These are phyloP conservation scores for Collariella sp. DNA, from an alignment of 495 filamentous ascomycete genomes.

Conservation along the genomic window DNA sequence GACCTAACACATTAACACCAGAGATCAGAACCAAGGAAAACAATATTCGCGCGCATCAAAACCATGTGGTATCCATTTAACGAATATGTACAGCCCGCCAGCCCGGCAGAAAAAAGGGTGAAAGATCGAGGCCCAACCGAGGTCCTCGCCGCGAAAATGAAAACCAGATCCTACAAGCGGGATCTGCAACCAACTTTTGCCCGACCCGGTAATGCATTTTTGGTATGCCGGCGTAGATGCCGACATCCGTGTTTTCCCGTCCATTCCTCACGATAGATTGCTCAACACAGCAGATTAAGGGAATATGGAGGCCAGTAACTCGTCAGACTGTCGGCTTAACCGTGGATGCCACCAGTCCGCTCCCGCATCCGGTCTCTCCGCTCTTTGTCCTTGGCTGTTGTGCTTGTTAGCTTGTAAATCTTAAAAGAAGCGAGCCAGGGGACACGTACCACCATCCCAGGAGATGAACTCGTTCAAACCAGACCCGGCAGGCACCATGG, in stretches of 20 bases:
- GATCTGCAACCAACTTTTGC: constrained; percentile 14
- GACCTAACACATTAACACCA: too few species aligned
- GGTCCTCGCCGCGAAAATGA: not conserved
- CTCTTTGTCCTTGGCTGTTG: constrained; percentile 62
- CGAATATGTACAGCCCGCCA: constrained; percentile 22
- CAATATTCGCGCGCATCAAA: not conserved
- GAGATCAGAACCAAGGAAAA: too few species aligned
- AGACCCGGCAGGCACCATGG: constrained; percentile 86
- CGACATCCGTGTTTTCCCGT: constrained; percentile 2
- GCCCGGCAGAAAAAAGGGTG: not conserved
- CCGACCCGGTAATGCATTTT: constrained; percentile 15
- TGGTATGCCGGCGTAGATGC: constrained; percentile 1
- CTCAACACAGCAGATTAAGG: constrained; percentile 2
- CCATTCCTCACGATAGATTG: constrained; percentile 1
- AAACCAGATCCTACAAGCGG: constrained; percentile 10
- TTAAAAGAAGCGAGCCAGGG: constrained; percentile 1
- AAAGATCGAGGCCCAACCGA: constrained; percentile 1
- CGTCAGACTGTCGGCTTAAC: constrained; percentile 16
- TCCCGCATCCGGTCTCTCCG: constrained; percentile 62
- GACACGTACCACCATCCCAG: constrained; percentile 66
- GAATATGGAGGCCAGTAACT: not conserved
- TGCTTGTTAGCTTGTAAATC: constrained; percentile 24
- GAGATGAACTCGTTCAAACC: constrained; percentile 89
- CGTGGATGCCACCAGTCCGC: constrained; percentile 51
- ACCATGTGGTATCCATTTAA: constrained; percentile 20